phyloP scores from a whole-genome alignment of 2,329 filamentous ascomycete genomes.

The Alternaria burnsii region DNA sequence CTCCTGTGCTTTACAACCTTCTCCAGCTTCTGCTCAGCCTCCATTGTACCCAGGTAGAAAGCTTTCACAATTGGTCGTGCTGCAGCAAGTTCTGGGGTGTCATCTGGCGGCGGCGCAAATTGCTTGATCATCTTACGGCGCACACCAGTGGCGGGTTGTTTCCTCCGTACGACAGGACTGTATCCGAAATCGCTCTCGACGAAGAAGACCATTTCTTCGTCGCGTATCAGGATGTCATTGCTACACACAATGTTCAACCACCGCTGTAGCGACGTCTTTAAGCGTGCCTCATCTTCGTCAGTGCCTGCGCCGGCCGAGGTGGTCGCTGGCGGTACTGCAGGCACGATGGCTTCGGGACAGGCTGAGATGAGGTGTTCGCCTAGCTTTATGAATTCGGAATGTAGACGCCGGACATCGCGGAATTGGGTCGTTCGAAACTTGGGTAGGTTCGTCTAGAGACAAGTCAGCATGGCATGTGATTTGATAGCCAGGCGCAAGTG shows the following conservation, averaged over 20 bases:
- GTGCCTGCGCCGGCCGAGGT: constrained; percentile 95
- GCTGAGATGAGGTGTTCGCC: constrained; percentile 94
- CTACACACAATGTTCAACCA: constrained; percentile 95
- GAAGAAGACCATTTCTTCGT: constrained; percentile 97
- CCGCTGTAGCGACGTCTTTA: constrained; percentile 88
- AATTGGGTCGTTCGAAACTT: constrained; percentile 98
- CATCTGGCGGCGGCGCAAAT: constrained; percentile 95
- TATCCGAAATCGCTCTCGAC: constrained; percentile 99
- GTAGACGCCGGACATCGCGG: constrained; percentile 92
- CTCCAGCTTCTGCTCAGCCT: constrained; percentile 96
- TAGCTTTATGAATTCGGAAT: constrained; percentile 96
- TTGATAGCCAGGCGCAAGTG: background rate
- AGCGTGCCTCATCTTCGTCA: constrained; percentile 89
- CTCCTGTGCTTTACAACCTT: constrained; percentile 89
- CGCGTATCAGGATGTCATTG: constrained; percentile 90
- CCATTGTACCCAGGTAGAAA: constrained; percentile 95
- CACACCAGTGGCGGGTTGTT: constrained; percentile 95
- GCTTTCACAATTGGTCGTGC: constrained; percentile 91
- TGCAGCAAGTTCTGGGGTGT: constrained; percentile 91
- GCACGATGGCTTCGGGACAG: constrained; percentile 95
- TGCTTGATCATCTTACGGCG: constrained; percentile 96
- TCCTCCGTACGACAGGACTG: constrained; percentile 92
- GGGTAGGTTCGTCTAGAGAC: constrained; percentile 88
- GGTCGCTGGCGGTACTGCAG: constrained; percentile 91
- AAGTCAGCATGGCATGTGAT: constrained; percentile 16